Percentiles rank a stretch among this genome's conserved stretches.
phyloP scores from a whole-genome alignment of 164 flowering plant species.

The Umbellularia californica region DNA sequence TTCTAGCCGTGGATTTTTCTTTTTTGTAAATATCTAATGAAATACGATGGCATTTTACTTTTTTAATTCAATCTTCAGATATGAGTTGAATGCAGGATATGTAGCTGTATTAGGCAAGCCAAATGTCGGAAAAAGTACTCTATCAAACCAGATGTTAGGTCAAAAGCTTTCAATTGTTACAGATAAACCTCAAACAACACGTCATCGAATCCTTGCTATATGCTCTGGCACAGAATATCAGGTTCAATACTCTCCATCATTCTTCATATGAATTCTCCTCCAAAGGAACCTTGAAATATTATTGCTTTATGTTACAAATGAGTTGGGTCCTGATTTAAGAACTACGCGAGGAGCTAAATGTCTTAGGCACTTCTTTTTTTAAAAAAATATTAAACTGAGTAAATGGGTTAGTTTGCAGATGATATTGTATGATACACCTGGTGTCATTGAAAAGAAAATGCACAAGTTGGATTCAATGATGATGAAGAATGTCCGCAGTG shows the following conservation, averaged over 20 bases:
- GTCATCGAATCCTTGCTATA: constrained; percentile 94
- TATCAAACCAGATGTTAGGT: constrained; percentile 93
- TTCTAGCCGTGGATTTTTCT: background rate
- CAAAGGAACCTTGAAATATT: background rate
- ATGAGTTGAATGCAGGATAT: constrained; percentile 52
- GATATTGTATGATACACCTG: constrained; percentile 96
- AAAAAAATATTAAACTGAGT: constrained; percentile 8
- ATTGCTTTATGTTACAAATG: background rate
- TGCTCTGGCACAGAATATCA: constrained; percentile 84
- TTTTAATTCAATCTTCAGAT: background rate
- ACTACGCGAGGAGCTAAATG: background rate
- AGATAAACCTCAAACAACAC: constrained; percentile 94
- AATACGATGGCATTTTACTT: background rate
- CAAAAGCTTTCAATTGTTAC: constrained; percentile 95
- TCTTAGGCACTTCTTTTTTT: background rate
- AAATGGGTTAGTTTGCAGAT: constrained; percentile 59
- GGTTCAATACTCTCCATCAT: constrained; percentile 40
- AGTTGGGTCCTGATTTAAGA: background rate
- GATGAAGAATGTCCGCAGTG: constrained; percentile 96
- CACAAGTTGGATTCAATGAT: constrained; percentile 95
- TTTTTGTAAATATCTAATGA: background rate
- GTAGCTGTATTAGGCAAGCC: constrained; percentile 96
- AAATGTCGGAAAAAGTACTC: constrained; percentile 97
- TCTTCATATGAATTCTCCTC: background rate
- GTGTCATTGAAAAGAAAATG: constrained; percentile 93